Evolutionary conservation across 2,329 filamentous ascomycete genomes (phyloP), one percentile per base, ranked within the genome.

Genomic region (Bipolaris cookei): DNA sequence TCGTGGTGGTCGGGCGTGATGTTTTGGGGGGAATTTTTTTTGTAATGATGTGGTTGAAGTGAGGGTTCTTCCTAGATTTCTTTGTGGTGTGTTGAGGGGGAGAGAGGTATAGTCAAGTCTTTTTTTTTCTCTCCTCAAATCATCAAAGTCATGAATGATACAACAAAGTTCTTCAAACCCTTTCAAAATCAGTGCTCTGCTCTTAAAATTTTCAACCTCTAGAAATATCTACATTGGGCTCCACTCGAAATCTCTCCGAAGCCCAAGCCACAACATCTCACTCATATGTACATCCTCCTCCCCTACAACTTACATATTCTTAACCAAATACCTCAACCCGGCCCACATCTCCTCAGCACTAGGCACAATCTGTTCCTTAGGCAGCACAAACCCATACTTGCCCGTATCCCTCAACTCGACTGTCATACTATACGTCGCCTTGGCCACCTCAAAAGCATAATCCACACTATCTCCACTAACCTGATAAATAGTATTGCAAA

Each of bases 401-500:
- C 82, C 82, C 13, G 77, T 81, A 64, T 83, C 81, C 53, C 81
- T 74, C 58, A 84, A 62, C 72, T 84, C 82, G 16, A 81, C 77
- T 1, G 81, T 81, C 65, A 82, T 83, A 16, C 75, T 76, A 59
- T 77, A 81, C 16, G 76, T 75, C 8, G 81, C 73, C 46, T 76
- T 74, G 0, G 75, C 75, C 4, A 77, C 69, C 56, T 80, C 78
- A 51, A 73, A 71, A 0, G 77, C 76, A 43, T 81, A 82, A 59
- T 83, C 81, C 3, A 79, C 73, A 20, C 75, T 77, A 43, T 72
- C 74, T 8, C 81, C 81, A 11, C 77, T 77, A 2, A 85, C 83
- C 61, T 83, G 79, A 73, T 89, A 89, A 62, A 89, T 86, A 28
- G 85, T 88, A 39, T 75, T 75, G 73, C 87, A 89, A 59, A 86